A percentile compares a stretch with the other conserved stretches of the same genome.
These are phyloP conservation scores for Albizia julibrissin DNA, from an alignment of 306 rosid species.

Conservation along the genomic window DNA sequence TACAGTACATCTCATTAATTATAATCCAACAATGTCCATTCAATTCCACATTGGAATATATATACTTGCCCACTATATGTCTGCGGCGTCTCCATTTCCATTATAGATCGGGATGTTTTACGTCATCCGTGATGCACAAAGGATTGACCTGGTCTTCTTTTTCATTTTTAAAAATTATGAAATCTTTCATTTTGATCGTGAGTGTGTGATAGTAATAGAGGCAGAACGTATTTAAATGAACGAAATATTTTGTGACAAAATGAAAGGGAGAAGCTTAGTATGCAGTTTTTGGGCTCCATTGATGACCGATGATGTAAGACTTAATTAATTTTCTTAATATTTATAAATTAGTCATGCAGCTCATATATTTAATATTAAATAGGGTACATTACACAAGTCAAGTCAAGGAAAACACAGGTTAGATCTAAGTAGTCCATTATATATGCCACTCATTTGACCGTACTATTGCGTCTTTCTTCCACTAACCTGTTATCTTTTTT, in stretches of 20 bases:
- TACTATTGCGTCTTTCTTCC: neutral
- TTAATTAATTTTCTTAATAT: too few relatives aligned
- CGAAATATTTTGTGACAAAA: neutral
- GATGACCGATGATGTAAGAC: neutral
- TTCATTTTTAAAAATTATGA: neutral
- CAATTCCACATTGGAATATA: neutral
- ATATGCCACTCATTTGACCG: neutral
- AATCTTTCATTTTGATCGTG: too few relatives aligned
- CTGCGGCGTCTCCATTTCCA: neutral
- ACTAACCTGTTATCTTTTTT: neutral
- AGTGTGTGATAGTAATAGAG: too few relatives aligned
- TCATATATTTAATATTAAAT: too few relatives aligned
- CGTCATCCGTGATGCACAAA: neutral
- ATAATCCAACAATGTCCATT: neutral
- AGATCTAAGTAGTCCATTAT: too few relatives aligned
- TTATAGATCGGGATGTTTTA: neutral
- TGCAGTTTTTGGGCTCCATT: neutral
- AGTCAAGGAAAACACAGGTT: too few relatives aligned
- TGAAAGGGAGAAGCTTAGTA: neutral
- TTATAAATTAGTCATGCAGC: too few relatives aligned
- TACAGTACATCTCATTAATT: too few relatives aligned
- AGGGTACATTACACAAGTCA: too few relatives aligned
- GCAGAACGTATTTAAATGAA: neutral
- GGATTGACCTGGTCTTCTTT: neutral
- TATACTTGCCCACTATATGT: neutral